Base-by-base conservation (phyloP, 2,329 filamentous ascomycete genomes). In the Claviceps fusiformis region DNA sequence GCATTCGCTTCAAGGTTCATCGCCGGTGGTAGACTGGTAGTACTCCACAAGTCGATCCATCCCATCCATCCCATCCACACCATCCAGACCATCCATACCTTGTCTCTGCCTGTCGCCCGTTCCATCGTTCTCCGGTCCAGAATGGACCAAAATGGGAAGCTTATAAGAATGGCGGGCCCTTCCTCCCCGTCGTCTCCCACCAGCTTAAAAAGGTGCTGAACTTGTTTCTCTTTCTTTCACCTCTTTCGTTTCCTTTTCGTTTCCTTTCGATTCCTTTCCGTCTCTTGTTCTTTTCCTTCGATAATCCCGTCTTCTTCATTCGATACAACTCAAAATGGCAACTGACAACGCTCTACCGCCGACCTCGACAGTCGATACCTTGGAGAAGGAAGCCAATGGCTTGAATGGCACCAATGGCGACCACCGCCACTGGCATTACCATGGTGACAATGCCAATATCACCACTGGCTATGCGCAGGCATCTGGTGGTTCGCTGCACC, bases 401-500 rank as follows among this genome's bases (percentile, higher is more conserved):
- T 41, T 33, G 43, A 53, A 56, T 33, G 55, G 44, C 31, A 35
- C 45, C 17, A n/a, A 53, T 53, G 54, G 37, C 51, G 43, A n/a
- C 46, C 37, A 37, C 47, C 48, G 46, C 45, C 61, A 44, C 31
- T 48, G 60, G 47, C 60, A 65, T 37, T 64, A 64, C 52, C 56
- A 62, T 47, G 60, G 63, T 41, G 65, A 67, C 50, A 63, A 62
- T 54, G 55, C 57, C 43, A 58, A 59, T n/a, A 56, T 63, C 54
- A 59, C 59, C 43, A 51, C 58, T 5, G 57, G 62, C 39, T 61
- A 31, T 27, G 52, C 52, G 44, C 52, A 39, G 35, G 44, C 52
- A 24, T 53, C 52, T 8, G 86, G 83, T 60, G 85, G 85, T 72
- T 82, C 85, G 64, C 83, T 88, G 69, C 83, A 89, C 69, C 85